Evolutionary conservation across 495 filamentous ascomycete species (phyloP), one percentile per base, ranked within the genome.

Genomic region (Penicillium samsonianum): DNA sequence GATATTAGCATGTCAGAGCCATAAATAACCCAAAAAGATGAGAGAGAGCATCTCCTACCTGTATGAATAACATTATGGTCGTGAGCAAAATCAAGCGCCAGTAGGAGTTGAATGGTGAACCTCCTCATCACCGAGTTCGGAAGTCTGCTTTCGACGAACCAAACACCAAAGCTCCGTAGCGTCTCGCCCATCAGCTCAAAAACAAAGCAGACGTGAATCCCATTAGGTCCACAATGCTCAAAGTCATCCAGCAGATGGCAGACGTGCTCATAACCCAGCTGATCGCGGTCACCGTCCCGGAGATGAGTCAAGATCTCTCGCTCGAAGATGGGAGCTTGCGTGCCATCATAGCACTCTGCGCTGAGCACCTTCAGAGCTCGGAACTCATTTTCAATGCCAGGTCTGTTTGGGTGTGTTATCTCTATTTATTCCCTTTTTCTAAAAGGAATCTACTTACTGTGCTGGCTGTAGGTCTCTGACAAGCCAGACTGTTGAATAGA

Each of bases 401-500:
- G 23, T 25, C 23, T 25, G 23, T 25, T 25, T 25, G 23, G 2
- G 23, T 25, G 23, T 25, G 23, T 25, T 25, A 25, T 25, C 23
- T 25, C 23, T 25, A 25, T 25, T 25, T 25, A 25, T 25, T 25
- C 23, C 23, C 23, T 25, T 25, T 25, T 25, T 25, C 23, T 25
- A 25, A 25, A 25, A 25, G 4, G 23, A 25, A 2, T 25, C 23
- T 25, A 25, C 23, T 25, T 4, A 25, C 23, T 25, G 23, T 25
- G 4, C 23, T 4, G 23, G 23, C 23, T 45, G 10, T 45, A 12
- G 23, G 4, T 45, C 42, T 45, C 11, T 12, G 5, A 26, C 42
- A 12, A 85, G 70, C 80, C 80, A 83, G 12, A 73, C 77, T 6
- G 81, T 84, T 22, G 81, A 84, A 43, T 69, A 73, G 8, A 77